Conservation (phyloP, 2,329 filamentous ascomycete genomes). For the Verticillium zaregamsianum region DNA sequence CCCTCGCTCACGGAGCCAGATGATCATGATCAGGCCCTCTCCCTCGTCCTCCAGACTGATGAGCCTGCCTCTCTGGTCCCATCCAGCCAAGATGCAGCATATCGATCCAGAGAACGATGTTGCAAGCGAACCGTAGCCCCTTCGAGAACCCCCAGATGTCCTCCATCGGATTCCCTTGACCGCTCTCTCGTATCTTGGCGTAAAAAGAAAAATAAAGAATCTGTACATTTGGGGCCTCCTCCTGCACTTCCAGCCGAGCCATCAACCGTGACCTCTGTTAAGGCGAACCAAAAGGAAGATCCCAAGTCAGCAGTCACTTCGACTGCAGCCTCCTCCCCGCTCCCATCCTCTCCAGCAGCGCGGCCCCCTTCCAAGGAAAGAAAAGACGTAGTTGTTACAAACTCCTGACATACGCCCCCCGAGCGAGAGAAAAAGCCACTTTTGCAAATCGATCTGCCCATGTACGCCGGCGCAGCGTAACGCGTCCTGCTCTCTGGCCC, state of each 20-base stretch:
- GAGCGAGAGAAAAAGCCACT: constrained; percentile 1
- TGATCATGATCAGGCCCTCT: neutral
- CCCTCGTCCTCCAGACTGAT: neutral
- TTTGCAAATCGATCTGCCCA: neutral
- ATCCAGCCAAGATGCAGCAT: neutral
- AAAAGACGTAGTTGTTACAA: neutral
- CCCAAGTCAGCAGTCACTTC: neutral
- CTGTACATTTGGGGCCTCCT: neutral
- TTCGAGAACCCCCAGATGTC: neutral
- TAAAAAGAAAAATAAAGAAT: neutral
- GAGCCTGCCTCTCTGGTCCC: neutral
- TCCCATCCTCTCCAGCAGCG: neutral
- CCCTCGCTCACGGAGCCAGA: neutral
- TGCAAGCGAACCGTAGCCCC: too few species aligned
- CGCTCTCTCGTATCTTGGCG: neutral
- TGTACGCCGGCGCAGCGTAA: neutral
- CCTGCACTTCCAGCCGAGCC: neutral
- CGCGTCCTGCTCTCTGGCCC: neutral
- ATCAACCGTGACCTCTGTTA: neutral
- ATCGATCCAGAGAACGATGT: too few species aligned
- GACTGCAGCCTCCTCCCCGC: neutral
- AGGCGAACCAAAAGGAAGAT: neutral
- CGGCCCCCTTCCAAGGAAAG: neutral
- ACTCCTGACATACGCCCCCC: neutral
- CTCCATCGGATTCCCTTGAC: neutral